phyloP scores from a whole-genome alignment of 805 yeast genomes.

The Lachancea meyersii region DNA sequence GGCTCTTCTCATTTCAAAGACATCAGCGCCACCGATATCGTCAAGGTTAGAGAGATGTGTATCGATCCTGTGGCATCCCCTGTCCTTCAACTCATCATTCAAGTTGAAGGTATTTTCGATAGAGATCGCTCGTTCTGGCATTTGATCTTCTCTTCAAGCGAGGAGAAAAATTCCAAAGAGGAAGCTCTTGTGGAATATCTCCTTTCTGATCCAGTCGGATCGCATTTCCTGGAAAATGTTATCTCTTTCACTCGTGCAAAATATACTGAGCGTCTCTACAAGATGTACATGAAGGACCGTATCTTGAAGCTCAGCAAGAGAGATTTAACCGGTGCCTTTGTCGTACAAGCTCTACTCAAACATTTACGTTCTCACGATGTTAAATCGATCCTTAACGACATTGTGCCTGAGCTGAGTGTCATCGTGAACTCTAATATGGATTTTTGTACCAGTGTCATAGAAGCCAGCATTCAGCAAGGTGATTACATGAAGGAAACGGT shows the following conservation, averaged over 20 bases:
- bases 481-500: conserved; percentile 57
- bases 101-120: conserved; percentile 75
- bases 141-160: conserved; percentile 48
- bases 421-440: conserved; percentile 64
- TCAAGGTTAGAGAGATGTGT: conserved; percentile 62
- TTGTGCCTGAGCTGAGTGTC: conserved; percentile 60
- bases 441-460: conserved; percentile 58
- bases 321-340: conserved; percentile 78
- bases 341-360: conserved; percentile 63
- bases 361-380: conserved; percentile 60
- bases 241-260: conserved; percentile 60
- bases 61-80: conserved; percentile 83
- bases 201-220: conserved; percentile 83
- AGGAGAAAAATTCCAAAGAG: conserved; percentile 51
- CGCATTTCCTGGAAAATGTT: conserved; percentile 78
- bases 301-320: conserved; percentile 68
- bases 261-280: conserved; percentile 64
- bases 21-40: conserved; percentile 32
- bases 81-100: conserved; percentile 69
- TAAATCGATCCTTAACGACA: conserved; percentile 51
- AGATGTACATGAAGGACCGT: conserved; percentile 66
- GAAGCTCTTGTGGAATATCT: conserved; percentile 79
- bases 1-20: conserved; percentile 19
- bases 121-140: conserved; percentile 69
- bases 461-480: conserved; percentile 53